Percentiles rank a stretch among this genome's conserved stretches.
Conservation (phyloP, 176 grass and related monocot genomes). For the Oropetium thomaeum region DNA sequence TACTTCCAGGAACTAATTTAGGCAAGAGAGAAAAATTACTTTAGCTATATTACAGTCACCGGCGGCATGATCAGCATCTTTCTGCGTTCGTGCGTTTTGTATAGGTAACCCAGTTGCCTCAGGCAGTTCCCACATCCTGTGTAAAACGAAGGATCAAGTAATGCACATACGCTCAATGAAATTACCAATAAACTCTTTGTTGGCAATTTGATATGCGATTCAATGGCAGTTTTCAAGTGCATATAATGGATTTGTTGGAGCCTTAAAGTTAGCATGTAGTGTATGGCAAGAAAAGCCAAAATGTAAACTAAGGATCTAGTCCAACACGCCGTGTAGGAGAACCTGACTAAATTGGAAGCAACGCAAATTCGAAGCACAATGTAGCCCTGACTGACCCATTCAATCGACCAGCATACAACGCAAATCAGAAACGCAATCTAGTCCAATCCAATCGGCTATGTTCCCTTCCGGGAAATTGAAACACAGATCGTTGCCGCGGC, state of each 20-base stretch:
- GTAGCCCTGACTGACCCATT: no score
- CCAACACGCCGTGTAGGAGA: background rate
- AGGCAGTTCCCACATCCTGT: constrained; percentile 80
- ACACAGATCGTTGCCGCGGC: constrained; percentile 3
- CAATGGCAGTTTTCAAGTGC: no score
- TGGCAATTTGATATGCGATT: no score
- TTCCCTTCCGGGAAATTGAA: background rate
- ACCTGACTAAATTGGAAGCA: background rate
- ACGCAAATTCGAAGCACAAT: background rate
- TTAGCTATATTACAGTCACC: constrained; percentile 56
- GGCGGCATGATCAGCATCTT: constrained; percentile 11
- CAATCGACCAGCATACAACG: background rate
- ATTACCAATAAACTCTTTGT: background rate
- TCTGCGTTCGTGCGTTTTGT: constrained; percentile 37
- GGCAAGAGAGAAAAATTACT: constrained; percentile 27
- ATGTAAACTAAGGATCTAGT: background rate
- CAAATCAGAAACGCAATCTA: background rate
- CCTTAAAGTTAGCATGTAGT: background rate
- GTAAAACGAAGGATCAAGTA: background rate
- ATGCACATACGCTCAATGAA: constrained; percentile 4
- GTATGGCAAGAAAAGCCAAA: background rate
- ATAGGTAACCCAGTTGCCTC: constrained; percentile 48
- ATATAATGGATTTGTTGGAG: no score
- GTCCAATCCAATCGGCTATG: background rate
- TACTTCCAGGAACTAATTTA: background rate